These are phyloP conservation scores for Hibiscus trionum DNA, from an alignment of 345 rosid genomes.

Conservation along the genomic window DNA sequence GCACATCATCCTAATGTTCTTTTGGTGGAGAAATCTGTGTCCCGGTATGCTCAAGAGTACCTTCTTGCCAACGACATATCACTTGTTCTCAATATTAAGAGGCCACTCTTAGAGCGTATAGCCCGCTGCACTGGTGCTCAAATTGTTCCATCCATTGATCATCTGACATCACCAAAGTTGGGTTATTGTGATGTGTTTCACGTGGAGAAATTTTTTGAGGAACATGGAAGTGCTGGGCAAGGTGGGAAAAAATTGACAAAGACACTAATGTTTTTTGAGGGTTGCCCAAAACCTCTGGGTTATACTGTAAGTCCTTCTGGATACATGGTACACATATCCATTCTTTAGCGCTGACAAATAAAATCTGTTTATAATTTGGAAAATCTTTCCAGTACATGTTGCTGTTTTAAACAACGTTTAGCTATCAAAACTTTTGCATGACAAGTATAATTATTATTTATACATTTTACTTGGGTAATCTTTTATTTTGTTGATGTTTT, in stretches of 20 bases:
- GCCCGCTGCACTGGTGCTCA: slow-evolving; percentile 95
- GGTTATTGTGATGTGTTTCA: slow-evolving; percentile 81
- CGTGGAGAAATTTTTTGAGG: slow-evolving; percentile 80
- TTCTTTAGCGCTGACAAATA: neutral
- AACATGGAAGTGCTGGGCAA: slow-evolving; percentile 68
- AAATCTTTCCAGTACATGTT: neutral
- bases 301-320: slow-evolving; percentile 70
- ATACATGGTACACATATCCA: neutral
- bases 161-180: slow-evolving; percentile 71
- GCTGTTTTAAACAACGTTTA: neutral
- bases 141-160: slow-evolving; percentile 85
- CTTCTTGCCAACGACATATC: slow-evolving; percentile 89
- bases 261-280: slow-evolving; percentile 92
- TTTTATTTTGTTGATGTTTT: neutral
- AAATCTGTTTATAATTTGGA: neutral
- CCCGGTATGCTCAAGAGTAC: slow-evolving; percentile 89
- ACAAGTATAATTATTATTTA: neutral
- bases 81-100: slow-evolving; percentile 85
- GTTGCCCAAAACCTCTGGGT: slow-evolving; percentile 96
- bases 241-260: slow-evolving; percentile 65
- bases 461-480: neutral
- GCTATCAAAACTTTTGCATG: neutral
- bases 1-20: slow-evolving; percentile 80
- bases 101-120: slow-evolving; percentile 86
- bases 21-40: slow-evolving; percentile 93